Conservation (phyloP, 1,139 yeast genomes). For the Meyerozyma elateridarum region DNA sequence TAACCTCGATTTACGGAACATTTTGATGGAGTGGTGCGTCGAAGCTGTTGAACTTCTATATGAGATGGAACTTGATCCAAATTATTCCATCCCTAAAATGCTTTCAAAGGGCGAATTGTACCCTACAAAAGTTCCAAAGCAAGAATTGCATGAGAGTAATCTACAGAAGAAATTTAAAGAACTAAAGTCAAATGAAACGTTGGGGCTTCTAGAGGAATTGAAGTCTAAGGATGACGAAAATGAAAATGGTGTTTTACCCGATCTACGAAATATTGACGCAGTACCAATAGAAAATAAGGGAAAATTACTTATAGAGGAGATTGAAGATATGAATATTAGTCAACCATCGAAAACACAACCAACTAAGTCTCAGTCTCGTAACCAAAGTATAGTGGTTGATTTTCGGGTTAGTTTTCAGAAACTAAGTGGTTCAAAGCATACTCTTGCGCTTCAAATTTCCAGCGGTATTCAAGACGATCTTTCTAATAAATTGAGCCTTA, state of each 20-base stretch:
- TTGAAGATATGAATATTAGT: slow-evolving; percentile 25
- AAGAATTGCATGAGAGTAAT: slow-evolving; percentile 30
- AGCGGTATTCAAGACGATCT: too few relatives aligned
- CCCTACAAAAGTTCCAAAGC: slow-evolving; percentile 28
- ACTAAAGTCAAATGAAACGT: slow-evolving; percentile 35
- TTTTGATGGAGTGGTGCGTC: slow-evolving; percentile 57
- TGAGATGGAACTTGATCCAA: slow-evolving; percentile 38
- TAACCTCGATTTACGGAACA: slow-evolving; percentile 45
- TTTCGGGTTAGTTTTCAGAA: too few relatives aligned
- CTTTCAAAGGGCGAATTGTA: slow-evolving; percentile 50
- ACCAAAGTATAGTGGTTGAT: too few relatives aligned
- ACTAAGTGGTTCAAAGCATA: too few relatives aligned
- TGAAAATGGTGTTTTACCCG: slow-evolving; percentile 15
- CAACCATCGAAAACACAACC: too few relatives aligned
- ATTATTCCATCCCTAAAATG: slow-evolving; percentile 56
- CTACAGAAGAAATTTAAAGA: slow-evolving; percentile 29
- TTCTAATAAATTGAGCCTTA: too few relatives aligned
- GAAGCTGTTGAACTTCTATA: slow-evolving; percentile 59
- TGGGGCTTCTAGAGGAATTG: slow-evolving; percentile 39
- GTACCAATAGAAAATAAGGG: slow-evolving; percentile 10
- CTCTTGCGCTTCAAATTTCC: too few relatives aligned
- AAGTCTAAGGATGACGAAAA: slow-evolving; percentile 12
- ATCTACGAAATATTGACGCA: slow-evolving; percentile 17
- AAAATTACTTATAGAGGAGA: slow-evolving; percentile 40
- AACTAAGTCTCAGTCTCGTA: too few relatives aligned